Percentiles rank a stretch among this genome's conserved stretches.
These are phyloP conservation scores for Apiotrichum gracile DNA, from an alignment of 1,284 basidiomycete species.

Conservation along the genomic window DNA sequence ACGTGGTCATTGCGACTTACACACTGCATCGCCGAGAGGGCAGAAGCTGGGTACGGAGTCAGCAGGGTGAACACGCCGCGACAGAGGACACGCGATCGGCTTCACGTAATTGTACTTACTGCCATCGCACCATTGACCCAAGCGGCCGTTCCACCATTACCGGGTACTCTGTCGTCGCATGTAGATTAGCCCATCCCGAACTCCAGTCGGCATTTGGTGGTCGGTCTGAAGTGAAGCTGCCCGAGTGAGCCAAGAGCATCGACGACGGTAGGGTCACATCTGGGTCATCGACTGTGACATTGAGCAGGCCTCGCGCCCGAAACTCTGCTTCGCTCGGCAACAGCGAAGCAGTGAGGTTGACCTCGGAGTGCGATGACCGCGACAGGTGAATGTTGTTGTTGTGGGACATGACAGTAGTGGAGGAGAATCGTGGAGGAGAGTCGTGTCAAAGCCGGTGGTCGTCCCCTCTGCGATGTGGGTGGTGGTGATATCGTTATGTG, in stretches of 20 bases:
- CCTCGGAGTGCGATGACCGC: too few species aligned
- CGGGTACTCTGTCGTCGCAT: slow-evolving; percentile 12
- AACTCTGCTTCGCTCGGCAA: not conserved
- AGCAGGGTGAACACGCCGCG: not conserved
- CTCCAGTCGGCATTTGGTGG: slow-evolving; percentile 3
- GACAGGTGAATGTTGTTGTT: too few species aligned
- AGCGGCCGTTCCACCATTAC: slow-evolving; percentile 2
- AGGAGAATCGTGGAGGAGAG: too few species aligned
- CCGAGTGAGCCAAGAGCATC: too few species aligned
- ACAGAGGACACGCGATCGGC: not conserved
- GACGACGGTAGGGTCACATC: too few species aligned
- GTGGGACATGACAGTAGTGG: too few species aligned
- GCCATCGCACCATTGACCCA: slow-evolving; percentile 3
- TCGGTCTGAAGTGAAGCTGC: too few species aligned
- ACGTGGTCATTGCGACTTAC: not conserved
- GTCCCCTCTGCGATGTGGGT: too few species aligned
- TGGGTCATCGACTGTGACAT: not conserved
- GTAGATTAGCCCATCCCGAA: slow-evolving; percentile 8
- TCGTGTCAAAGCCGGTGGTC: too few species aligned
- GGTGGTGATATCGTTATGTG: too few species aligned
- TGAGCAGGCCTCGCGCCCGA: not conserved
- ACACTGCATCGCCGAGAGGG: slow-evolving; percentile 3
- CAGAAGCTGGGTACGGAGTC: slow-evolving; percentile 8
- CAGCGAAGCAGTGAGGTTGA: not conserved
- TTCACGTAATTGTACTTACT: slow-evolving; percentile 7